Evolutionary conservation across 2,329 filamentous ascomycete genomes (phyloP), one percentile per base, ranked within the genome.

Genomic region (Fusarium nurragi): DNA sequence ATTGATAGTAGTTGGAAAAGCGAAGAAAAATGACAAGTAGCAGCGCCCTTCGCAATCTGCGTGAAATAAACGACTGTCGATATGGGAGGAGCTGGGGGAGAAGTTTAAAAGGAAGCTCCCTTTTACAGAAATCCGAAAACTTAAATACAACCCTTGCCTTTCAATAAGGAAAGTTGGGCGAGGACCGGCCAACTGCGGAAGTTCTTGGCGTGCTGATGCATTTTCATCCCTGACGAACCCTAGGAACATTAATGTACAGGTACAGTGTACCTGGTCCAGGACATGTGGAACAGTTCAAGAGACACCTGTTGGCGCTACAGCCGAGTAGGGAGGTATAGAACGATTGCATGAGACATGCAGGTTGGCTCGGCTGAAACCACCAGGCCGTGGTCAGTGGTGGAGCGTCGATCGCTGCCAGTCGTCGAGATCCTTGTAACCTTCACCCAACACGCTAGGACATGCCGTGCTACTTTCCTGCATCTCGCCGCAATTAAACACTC

Each of bases 311-410:
- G 36, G 48, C 43, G 28, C 41, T 52, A 52, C 18, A 22, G 18
- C 38, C 49, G 23, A 48, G 49, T 52, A 37, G 41, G 49, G 22
- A 53, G 43, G 41, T 19, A 48, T 47, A 19, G 10, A 7, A 14
- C 39, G 23, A 28, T 26, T 53, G 50, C 41, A 48, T 49, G 41
- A 49, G 41, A 49, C 50, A 11, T 53, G 32, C 50, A 53, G 14
- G 16, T 53, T 16, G 22, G 26, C 22, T 48, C 34, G 30, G 30
- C 19, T 52, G 22, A 28, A 52, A 37, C 49, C 32, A 25, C 12
- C 12, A 25, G 4, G 23, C 40, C 32, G 39, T 40, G 22, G 16
- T 41, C 39, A 26, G n/a, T 13, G 16, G 39, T 51, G 48, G 48
- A 46, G 26, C 14, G 26, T 30, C 14, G 26, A 30, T 30, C 26